phyloP scores from a whole-genome alignment of 768 basidiomycete genomes.

The Boletales sp. region DNA sequence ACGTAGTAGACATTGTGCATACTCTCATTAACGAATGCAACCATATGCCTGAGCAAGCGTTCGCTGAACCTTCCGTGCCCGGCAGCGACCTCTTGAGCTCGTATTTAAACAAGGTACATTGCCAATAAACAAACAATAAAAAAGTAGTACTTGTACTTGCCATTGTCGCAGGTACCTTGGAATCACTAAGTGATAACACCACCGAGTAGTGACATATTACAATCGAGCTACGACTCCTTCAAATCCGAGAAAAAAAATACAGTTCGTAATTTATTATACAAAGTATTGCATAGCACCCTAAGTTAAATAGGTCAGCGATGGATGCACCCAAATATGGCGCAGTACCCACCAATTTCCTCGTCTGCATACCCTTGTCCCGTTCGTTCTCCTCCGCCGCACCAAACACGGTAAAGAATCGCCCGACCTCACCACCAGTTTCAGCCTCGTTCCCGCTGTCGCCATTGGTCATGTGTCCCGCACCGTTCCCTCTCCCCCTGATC shows the following conservation, averaged over 20 bases:
- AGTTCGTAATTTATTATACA: constrained; percentile 27
- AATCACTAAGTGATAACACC: too few species aligned
- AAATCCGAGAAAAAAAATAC: neutral
- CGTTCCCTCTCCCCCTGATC: constrained; percentile 58
- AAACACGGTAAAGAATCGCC: constrained; percentile 75
- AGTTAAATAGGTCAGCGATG: constrained; percentile 1
- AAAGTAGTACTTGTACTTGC: too few species aligned
- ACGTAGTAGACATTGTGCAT: too few species aligned
- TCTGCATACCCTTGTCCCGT: constrained; percentile 74
- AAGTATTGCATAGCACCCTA: constrained; percentile 39
- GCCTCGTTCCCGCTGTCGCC: neutral
- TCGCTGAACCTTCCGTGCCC: too few species aligned
- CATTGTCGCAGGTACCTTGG: too few species aligned
- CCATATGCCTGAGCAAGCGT: too few species aligned
- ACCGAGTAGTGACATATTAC: too few species aligned
- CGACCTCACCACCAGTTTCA: constrained; percentile 16
- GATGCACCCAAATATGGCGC: neutral
- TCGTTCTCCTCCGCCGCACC: constrained; percentile 89
- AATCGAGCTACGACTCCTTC: too few species aligned
- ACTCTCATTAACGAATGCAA: too few species aligned
- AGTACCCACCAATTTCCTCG: constrained; percentile 62
- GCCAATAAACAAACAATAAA: too few species aligned
- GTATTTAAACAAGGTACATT: too few species aligned
- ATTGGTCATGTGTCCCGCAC: constrained; percentile 11
- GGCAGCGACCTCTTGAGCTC: too few species aligned